Conservation (phyloP, 192 early-diverging fungal genomes). For the Coemansia sp. region DNA sequence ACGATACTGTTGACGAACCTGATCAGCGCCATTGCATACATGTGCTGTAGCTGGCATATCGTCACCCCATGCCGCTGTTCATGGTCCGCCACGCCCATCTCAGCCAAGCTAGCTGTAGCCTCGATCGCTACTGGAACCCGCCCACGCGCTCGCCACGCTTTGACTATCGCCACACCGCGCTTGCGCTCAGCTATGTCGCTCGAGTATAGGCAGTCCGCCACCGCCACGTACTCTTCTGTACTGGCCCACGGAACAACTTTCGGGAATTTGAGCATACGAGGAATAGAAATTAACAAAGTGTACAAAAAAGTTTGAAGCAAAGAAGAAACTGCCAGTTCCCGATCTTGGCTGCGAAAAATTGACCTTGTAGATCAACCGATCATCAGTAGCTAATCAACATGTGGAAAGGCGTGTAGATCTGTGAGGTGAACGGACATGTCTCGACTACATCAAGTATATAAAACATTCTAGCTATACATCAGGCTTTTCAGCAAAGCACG, state of each 20-base stretch:
- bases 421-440: too few relatives aligned
- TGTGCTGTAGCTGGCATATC: conserved; percentile 33
- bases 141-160: conserved; percentile 48
- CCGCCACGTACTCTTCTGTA: conserved; percentile 48
- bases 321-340: neutral
- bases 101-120: conserved; percentile 47
- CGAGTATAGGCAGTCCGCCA: conserved; percentile 39
- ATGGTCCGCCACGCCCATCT: conserved; percentile 34
- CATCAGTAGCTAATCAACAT: neutral
- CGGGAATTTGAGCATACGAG: conserved; percentile 32
- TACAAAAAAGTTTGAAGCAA: conserved; percentile 2
- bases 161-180: conserved; percentile 47
- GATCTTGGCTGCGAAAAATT: neutral
- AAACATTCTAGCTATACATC: too few relatives aligned
- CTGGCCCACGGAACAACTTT: conserved; percentile 54
- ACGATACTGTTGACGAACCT: conserved; percentile 67
- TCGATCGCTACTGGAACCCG: conserved; percentile 50
- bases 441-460: too few relatives aligned
- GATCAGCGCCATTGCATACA: conserved; percentile 52
- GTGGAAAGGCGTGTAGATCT: too few relatives aligned
- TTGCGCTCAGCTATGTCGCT: conserved; percentile 30
- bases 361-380: neutral
- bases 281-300: neutral
- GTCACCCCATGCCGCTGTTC: conserved; percentile 21
- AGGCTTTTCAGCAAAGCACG: too few relatives aligned